Conservation (phyloP, 169 alveolate species). For the Plasmodium malariae region DNA sequence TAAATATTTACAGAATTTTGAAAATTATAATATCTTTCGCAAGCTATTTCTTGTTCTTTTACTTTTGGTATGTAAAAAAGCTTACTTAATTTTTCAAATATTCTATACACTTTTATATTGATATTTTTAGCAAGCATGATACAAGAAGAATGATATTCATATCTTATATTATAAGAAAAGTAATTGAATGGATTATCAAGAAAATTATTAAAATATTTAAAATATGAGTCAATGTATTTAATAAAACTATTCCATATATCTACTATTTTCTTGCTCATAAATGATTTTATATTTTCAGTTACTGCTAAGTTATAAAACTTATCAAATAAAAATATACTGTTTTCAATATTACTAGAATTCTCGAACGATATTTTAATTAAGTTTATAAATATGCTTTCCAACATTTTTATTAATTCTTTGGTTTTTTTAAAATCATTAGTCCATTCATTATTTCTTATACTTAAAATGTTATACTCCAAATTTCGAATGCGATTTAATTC, state of each 20-base stretch:
- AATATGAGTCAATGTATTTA: constrained; percentile 47
- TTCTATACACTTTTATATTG: constrained; percentile 37
- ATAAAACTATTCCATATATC: constrained; percentile 66
- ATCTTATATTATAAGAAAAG: constrained; percentile 70
- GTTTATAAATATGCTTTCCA: constrained; percentile 68
- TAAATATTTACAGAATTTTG: constrained; percentile 66
- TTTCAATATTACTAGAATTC: constrained; percentile 58
- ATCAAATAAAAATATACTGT: constrained; percentile 58
- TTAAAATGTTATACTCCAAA: constrained; percentile 47
- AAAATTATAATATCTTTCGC: constrained; percentile 48
- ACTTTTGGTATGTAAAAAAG: constrained; percentile 51
- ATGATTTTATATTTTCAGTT: constrained; percentile 65
- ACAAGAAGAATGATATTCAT: constrained; percentile 77
- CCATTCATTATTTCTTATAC: constrained; percentile 72
- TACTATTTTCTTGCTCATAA: constrained; percentile 49
- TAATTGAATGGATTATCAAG: constrained; percentile 60
- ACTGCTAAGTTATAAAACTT: constrained; percentile 44
- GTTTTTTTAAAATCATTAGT: constrained; percentile 57
- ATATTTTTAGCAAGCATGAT: constrained; percentile 67
- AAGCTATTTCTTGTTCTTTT: constrained; percentile 56
- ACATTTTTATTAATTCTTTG: constrained; percentile 60
- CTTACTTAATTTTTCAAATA: constrained; percentile 33
- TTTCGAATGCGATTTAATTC: constrained; percentile 54
- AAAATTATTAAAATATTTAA: constrained; percentile 61
- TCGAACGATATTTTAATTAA: constrained; percentile 73